These are phyloP conservation scores for Exophiala alcalophila DNA, from an alignment of 2,329 filamentous ascomycete species.

Conservation along the genomic window DNA sequence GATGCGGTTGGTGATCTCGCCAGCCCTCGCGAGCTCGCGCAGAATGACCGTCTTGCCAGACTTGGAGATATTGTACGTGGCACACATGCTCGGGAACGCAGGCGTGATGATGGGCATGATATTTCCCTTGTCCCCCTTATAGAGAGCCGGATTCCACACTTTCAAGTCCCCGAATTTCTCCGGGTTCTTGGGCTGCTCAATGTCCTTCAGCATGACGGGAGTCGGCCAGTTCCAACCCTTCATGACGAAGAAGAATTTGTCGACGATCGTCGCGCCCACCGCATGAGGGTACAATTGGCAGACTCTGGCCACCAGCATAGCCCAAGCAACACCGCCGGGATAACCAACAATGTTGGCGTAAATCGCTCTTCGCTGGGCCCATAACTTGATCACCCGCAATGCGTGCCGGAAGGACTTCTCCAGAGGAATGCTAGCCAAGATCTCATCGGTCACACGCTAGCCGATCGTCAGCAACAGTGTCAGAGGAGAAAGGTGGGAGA, in stretches of 20 bases:
- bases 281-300: constrained; percentile 96
- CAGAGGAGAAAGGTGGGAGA: not conserved
- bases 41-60: constrained; percentile 84
- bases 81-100: constrained; percentile 95
- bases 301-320: constrained; percentile 92
- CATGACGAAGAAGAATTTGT: constrained; percentile 93
- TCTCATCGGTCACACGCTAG: constrained; percentile 81
- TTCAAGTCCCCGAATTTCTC: constrained; percentile 51
- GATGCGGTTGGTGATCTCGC: constrained; percentile 75
- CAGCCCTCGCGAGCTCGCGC: constrained; percentile 74
- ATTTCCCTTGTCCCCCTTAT: constrained; percentile 76
- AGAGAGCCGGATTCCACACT: constrained; percentile 90
- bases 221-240: constrained; percentile 89
- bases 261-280: constrained; percentile 79
- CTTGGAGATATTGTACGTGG: constrained; percentile 86
- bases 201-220: constrained; percentile 84
- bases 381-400: constrained; percentile 88
- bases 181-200: constrained; percentile 76
- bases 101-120: constrained; percentile 98
- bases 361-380: constrained; percentile 86
- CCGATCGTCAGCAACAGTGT: constrained; percentile 4
- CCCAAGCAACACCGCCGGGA: constrained; percentile 95
- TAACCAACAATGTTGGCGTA: constrained; percentile 97
- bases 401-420: constrained; percentile 85
- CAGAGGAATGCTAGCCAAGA: constrained; percentile 83